Conservation (phyloP, 176 grass and related monocot species). For the Saccharum spontaneum region DNA sequence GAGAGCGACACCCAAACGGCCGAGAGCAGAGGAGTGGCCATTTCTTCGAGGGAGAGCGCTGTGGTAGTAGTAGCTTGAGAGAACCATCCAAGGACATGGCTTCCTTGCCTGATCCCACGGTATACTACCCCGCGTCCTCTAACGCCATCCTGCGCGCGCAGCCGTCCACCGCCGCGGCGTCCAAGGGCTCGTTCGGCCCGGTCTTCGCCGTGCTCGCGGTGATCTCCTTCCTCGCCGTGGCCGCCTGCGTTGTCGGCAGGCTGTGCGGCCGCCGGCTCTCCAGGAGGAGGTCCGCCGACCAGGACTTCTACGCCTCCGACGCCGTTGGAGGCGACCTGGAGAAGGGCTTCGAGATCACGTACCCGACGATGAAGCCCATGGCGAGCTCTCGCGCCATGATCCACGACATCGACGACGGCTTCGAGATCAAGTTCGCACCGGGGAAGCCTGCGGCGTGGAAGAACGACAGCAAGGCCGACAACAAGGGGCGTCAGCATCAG, state of each 20-base stretch:
- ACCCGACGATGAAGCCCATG: conserved; percentile 63
- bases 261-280: conserved; percentile 58
- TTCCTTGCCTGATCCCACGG: conserved; percentile 60
- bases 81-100: conserved; percentile 40
- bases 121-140: conserved; percentile 53
- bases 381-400: conserved; percentile 64
- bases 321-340: conserved; percentile 58
- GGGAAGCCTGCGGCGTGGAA: conserved; percentile 67
- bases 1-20: conserved; percentile 24
- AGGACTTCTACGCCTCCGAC: conserved; percentile 48
- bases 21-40: not conserved
- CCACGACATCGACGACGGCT: conserved; percentile 67
- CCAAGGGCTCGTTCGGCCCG: conserved; percentile 72
- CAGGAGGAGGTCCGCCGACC: conserved; percentile 31
- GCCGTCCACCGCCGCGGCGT: conserved; percentile 30
- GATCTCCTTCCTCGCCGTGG: conserved; percentile 67
- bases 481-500: conserved; percentile 26
- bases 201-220: conserved; percentile 64
- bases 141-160: conserved; percentile 40
- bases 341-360: conserved; percentile 64
- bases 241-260: conserved; percentile 66
- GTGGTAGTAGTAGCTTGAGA: not conserved
- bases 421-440: conserved; percentile 81
- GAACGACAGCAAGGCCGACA: conserved; percentile 38
- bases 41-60: not conserved